Conservation (phyloP, 495 filamentous ascomycete genomes). For the Alectoria sarmentosa region DNA sequence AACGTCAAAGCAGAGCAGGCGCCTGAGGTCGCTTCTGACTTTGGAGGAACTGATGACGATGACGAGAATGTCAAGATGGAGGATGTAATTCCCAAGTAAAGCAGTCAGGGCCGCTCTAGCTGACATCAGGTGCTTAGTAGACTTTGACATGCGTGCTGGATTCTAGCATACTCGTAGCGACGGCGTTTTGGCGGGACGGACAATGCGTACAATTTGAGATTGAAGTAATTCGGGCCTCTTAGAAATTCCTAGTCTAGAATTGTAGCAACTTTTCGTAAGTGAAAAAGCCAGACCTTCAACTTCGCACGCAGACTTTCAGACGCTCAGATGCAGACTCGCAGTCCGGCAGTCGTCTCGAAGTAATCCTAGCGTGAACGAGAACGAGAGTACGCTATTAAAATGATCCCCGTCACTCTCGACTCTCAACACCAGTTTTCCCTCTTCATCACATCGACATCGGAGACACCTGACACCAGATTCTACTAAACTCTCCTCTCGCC, state of each 20-base stretch:
- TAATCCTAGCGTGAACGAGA: too few species aligned
- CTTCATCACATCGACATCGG: background rate
- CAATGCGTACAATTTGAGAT: background rate
- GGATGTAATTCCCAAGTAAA: slow-evolving; percentile 44
- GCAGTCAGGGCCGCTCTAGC: slow-evolving; percentile 8
- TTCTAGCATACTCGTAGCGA: slow-evolving; percentile 16
- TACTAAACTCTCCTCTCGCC: background rate
- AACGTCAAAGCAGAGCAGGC: slow-evolving; percentile 43
- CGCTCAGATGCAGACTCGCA: too few species aligned
- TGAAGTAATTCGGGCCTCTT: background rate
- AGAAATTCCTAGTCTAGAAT: background rate
- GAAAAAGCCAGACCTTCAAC: background rate
- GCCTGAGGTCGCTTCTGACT: slow-evolving; percentile 38
- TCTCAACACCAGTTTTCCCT: background rate
- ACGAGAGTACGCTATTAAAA: background rate
- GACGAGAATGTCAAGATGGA: slow-evolving; percentile 74
- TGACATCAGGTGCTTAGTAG: background rate
- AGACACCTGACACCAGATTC: background rate
- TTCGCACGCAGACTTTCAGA: too few species aligned
- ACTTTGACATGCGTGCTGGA: background rate
- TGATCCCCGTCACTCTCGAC: background rate
- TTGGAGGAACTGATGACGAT: slow-evolving; percentile 42
- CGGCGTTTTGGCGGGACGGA: slow-evolving; percentile 1
- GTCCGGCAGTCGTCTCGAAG: too few species aligned
- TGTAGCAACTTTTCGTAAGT: background rate